A percentile compares a stretch with the other conserved stretches of the same genome.
Evolutionary conservation across 345 rosid species (phyloP).

Genomic region (Sapria himalayana): DNA sequence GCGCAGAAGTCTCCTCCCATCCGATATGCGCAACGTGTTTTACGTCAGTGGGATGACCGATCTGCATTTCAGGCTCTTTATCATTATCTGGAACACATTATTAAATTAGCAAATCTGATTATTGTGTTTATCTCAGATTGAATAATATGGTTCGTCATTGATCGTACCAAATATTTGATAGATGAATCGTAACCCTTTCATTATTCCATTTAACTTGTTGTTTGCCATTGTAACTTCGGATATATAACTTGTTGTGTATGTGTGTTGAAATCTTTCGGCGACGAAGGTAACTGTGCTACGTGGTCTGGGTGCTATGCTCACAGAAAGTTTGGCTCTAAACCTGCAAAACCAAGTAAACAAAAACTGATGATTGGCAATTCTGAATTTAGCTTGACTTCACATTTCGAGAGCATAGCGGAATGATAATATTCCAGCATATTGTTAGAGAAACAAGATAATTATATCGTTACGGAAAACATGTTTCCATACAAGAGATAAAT

Average conservation of each 20-base stretch:
- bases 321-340: not conserved
- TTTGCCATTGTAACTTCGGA: conserved; percentile 17
- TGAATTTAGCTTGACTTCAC: conserved; percentile 7
- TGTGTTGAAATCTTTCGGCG: not conserved
- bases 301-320: conserved; percentile 1
- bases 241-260: not conserved
- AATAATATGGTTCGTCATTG: not conserved
- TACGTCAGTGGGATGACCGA: conserved; percentile 79
- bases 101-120: not conserved
- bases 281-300: not conserved
- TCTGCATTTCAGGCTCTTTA: conserved; percentile 60
- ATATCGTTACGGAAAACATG: too few relatives aligned
- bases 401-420: not conserved
- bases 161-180: conserved; percentile 53
- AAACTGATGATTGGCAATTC: not conserved
- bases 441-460: too few relatives aligned
- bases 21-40: conserved; percentile 93
- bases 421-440: conserved; percentile 2
- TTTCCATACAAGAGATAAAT: too few relatives aligned
- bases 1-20: conserved; percentile 33
- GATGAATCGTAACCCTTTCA: conserved; percentile 56
- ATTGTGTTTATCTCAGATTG: not conserved
- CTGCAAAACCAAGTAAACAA: not conserved
- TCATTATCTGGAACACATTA: conserved; percentile 46
- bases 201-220: conserved; percentile 60